Evolutionary conservation across 2,329 filamentous ascomycete genomes (phyloP), one percentile per base, ranked within the genome.

Genomic region (Mycosphaerelloides madeirae): DNA sequence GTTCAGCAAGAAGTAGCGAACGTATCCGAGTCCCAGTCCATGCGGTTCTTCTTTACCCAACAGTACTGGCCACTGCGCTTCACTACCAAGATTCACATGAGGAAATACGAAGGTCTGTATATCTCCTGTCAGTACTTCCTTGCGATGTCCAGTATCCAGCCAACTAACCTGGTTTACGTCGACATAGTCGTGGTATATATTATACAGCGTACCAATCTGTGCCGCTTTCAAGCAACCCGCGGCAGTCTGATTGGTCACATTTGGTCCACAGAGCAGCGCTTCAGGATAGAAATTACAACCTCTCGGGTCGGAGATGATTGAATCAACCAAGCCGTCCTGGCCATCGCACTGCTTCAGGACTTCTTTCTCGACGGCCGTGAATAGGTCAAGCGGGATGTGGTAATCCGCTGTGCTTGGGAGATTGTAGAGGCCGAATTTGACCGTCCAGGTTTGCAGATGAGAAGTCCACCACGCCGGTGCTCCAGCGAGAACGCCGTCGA

Each of bases 401-500:
- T 72, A 67, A 1, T 69, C 60, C 0, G 68, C 65, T 3, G 67
- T 67, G 12, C 61, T 63, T 0, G 73, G 73, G 38, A 74, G 65
- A 54, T 78, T 78, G 56, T 68, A 73, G 6, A 65, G 64, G 12
- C 67, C 73, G 3, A 73, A 58, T 53, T 69, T 68, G 18, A 71
- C 64, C 13, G 68, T 43, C 25, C 33, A 44, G 1, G 66, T 60
- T 49, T 71, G 66, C 25, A 79, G 52, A 53, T 75, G 71, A 31
- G 61, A 68, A 1, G 68, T 75, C 65, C 72, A 77, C 73, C 74
- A 78, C 0, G 75, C 68, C 8, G 71, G 65, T 3, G 70, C 75
- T 7, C 76, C 76, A 12, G 76, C 72, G 1, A 81, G 56, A 8
- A 77, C 68, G 15, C 78, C 78, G 51, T 81, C 76, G 44, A 81